Evolutionary conservation across 345 rosid species (phyloP), one percentile per base, ranked within the genome.

Genomic region (Noccaea caerulescens): DNA sequence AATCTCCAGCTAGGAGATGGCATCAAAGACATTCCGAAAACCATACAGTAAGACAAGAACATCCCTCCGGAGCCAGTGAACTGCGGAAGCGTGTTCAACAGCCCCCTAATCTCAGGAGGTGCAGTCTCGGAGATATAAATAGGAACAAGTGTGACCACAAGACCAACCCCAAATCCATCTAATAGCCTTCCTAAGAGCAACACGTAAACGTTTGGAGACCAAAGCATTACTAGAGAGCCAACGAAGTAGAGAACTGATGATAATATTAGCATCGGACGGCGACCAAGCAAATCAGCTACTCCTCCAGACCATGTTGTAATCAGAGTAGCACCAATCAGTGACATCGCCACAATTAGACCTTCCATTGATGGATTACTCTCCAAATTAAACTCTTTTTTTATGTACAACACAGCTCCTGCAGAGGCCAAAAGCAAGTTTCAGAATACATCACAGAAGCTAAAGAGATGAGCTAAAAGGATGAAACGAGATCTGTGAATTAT

Each of bases 121-220:
- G 99, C 90, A 16, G 92, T 88, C 84, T 94, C 99, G 0, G 98
- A 94, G 77, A 94, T 87, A 58, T 94, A 94, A 53, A 94, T 84
- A 14, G 99, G 99, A 51, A 87, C 89, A 50, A 94, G 85, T 10
- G 98, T 94, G 32, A 92, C 93, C 7, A 87, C 90, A 82, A 94
- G 63, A 63, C 99, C 98, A 50, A 94, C 86, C 30, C 99, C 99
- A 58, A 91, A 85, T 12, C 99, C 99, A 70, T 88, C 99, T 77
- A 92, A 68, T 41, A 91, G 87, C 83, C 99, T 88, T 34, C 97
- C 98, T 67, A 92, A 58, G 36, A 94, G 96, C 56, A 92, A 74
- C 23, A 83, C 77, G 72, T 88, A 87, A 61, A 94, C 95, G 57
- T 92, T 92, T 1, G 99, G 99, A 68, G 99, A 86, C 98, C 98